phyloP scores from a whole-genome alignment of 306 rosid genomes.

The Vigna hirtella region DNA sequence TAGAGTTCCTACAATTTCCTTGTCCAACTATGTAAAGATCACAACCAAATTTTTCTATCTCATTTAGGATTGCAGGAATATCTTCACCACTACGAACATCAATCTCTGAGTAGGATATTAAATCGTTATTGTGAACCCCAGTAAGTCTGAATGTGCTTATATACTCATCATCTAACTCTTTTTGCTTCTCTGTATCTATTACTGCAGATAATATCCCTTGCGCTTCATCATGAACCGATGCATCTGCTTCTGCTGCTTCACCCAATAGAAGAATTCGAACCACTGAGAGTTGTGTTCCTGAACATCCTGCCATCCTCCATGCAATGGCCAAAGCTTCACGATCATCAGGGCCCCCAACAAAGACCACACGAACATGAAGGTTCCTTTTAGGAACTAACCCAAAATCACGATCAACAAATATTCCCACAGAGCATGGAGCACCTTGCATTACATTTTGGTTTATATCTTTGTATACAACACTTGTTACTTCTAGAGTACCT shows the following conservation, averaged over 20 bases:
- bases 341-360: slow-evolving; percentile 65
- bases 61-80: slow-evolving; percentile 36
- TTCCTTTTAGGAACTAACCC: not conserved
- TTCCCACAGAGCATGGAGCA: slow-evolving; percentile 54
- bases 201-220: slow-evolving; percentile 32
- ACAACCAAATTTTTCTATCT: slow-evolving; percentile 42
- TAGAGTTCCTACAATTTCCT: slow-evolving; percentile 45
- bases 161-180: slow-evolving; percentile 50
- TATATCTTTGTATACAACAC: slow-evolving; percentile 23
- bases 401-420: slow-evolving; percentile 46
- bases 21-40: slow-evolving; percentile 62
- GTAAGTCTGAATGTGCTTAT: slow-evolving; percentile 47
- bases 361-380: slow-evolving; percentile 32
- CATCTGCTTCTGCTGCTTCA: slow-evolving; percentile 39
- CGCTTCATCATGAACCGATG: not conserved
- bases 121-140: slow-evolving; percentile 36
- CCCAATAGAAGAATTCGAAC: slow-evolving; percentile 45
- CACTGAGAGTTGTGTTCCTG: slow-evolving; percentile 48
- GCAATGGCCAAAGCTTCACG: slow-evolving; percentile 68
- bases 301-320: slow-evolving; percentile 59
- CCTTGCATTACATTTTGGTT: slow-evolving; percentile 38
- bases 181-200: slow-evolving; percentile 40
- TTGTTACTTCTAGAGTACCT: slow-evolving; percentile 32
- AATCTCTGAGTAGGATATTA: slow-evolving; percentile 48
- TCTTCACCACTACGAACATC: slow-evolving; percentile 49